Base-by-base conservation (phyloP, 2,329 filamentous ascomycete genomes). In the Thermothelomyces thermophilus region DNA sequence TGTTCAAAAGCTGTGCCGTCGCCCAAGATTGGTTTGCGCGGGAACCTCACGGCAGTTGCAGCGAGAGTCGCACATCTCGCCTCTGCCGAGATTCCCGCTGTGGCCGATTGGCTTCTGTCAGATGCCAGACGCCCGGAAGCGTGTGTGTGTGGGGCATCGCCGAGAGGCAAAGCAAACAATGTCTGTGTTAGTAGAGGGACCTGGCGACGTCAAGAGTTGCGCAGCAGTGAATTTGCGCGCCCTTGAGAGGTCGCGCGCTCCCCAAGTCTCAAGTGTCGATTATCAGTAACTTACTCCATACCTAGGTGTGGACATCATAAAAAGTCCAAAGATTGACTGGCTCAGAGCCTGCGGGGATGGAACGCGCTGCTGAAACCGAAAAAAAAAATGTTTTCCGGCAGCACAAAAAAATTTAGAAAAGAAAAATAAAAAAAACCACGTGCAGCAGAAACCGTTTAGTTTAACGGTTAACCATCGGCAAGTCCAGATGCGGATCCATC, bases 301-400 rank as follows among this genome's bases (percentile, higher is more conserved):
- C n/a, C n/a, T n/a, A n/a, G n/a, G n/a, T n/a, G n/a, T n/a, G n/a
- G n/a, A n/a, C n/a, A n/a, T n/a, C n/a, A n/a, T 33, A 14, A 22
- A 17, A 31, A 35, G 28, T 8, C 7, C 30, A 41, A 36, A 42
- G 16, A 54, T 46, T 37, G 36, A 49, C 41, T 51, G 52, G 52
- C 41, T 44, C 42, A 39, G 36, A 46, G 46, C 41, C 10, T 20
- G 22, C 48, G 19, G 19, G 11, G 37, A 7, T 49, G 52, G 51
- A 46, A 52, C 52, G 33, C 37, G 17, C n/a, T 6, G 3, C 37
- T 41, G 31, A 48, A 49, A 43, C 39, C n/a, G n/a, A n/a, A n/a
- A 13, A 33, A 41, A 41, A 11, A 43, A 43, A 41, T 45, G 36
- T 24, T 17, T 45, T 13, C 11, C 24, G 14, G 19, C 33, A 47